Evolutionary conservation across 2,329 filamentous ascomycete genomes (phyloP).

Genomic region (Parafenestella ontariensis): DNA sequence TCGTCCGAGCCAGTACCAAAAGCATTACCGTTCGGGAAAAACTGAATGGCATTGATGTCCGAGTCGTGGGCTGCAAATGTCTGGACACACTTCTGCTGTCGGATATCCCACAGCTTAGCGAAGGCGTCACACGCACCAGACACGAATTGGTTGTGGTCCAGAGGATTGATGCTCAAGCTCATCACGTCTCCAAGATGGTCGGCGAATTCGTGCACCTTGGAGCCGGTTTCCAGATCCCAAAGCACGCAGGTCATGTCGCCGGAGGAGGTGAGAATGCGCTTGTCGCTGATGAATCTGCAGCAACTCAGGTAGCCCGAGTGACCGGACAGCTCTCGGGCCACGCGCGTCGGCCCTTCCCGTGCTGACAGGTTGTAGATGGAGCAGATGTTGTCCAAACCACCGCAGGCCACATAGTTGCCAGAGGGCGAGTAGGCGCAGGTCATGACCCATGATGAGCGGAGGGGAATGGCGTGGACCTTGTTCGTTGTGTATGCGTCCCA

Average conservation of each 20-base stretch:
- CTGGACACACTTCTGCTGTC: conserved; percentile 96
- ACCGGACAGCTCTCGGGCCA: conserved; percentile 92
- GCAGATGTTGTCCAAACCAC: conserved; percentile 99
- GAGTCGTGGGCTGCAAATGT: conserved; percentile 98
- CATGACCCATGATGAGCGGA: conserved; percentile 99
- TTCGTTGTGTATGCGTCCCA: conserved; percentile 99
- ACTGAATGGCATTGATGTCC: conserved; percentile 99
- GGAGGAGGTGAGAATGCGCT: conserved; percentile 95
- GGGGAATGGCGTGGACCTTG: conserved; percentile 97
- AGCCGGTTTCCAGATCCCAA: conserved; percentile 98
- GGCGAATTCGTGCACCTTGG: conserved; percentile 96
- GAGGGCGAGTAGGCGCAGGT: conserved; percentile 98
- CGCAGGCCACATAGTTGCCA: conserved; percentile 97
- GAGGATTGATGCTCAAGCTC: conserved; percentile 99
- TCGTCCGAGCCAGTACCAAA: conserved; percentile 98
- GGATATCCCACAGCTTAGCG: conserved; percentile 98
- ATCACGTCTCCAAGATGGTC: conserved; percentile 99
- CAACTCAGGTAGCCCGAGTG: conserved; percentile 97
- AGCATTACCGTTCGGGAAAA: conserved; percentile 98
- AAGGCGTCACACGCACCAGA: conserved; percentile 99
- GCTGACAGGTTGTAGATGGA: conserved; percentile 99
- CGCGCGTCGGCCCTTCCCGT: conserved; percentile 94
- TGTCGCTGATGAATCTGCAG: conserved; percentile 98
- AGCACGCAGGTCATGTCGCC: conserved; percentile 99
- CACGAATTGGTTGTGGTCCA: conserved; percentile 98